Percentiles rank a stretch among this genome's conserved stretches.
Conservation (phyloP, 108 stramenopile species). For the Skeletonema grethae region DNA sequence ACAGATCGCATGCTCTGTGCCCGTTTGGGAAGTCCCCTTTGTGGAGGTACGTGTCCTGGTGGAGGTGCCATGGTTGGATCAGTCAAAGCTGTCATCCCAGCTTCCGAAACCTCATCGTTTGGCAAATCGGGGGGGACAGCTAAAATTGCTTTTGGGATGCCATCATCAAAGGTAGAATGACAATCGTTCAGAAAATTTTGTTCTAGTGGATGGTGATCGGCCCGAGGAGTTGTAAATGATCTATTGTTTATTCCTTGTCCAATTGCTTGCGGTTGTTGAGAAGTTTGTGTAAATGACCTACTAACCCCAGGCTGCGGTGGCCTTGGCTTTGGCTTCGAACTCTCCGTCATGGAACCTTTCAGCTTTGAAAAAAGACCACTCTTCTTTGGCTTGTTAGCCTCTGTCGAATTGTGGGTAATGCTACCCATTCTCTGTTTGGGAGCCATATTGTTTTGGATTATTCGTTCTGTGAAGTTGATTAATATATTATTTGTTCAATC, state of each 20-base stretch:
- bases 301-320: background rate
- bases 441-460: background rate
- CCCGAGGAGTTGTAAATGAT: background rate
- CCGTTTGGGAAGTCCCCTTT: background rate
- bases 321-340: background rate
- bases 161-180: slow-evolving; percentile 1
- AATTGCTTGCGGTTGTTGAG: background rate
- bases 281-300: background rate
- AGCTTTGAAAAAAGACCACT: slow-evolving; percentile 19
- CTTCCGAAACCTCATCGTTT: background rate
- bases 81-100: background rate
- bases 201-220: background rate
- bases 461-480: too few relatives aligned
- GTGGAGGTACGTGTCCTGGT: background rate
- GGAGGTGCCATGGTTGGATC: background rate
- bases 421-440: slow-evolving; percentile 24
- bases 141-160: slow-evolving; percentile 1
- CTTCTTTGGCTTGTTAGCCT: slow-evolving; percentile 13
- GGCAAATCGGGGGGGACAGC: background rate
- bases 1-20: background rate
- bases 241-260: background rate
- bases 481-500: too few relatives aligned
- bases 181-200: background rate
- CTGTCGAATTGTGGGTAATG: slow-evolving; percentile 20
- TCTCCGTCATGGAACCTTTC: slow-evolving; percentile 6